Percentiles rank a stretch among this genome's conserved stretches.
Evolutionary conservation across 345 rosid species (phyloP).

Genomic region (Mallotus nudiflorus): DNA sequence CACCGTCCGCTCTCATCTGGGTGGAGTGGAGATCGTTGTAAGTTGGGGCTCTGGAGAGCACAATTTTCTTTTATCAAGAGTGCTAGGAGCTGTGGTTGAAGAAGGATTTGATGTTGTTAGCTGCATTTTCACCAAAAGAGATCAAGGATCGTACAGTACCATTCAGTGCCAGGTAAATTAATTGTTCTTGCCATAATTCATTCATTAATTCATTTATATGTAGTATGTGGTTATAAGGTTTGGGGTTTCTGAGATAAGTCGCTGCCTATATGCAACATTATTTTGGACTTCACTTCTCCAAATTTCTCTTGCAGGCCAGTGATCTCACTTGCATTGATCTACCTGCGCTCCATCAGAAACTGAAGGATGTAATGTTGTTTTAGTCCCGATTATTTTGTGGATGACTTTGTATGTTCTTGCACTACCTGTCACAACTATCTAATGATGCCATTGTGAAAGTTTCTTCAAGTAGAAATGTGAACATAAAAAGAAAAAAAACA

Average conservation of each 20-base stretch:
- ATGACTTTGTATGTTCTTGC: not conserved
- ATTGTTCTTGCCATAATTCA: not conserved
- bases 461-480: too few species aligned
- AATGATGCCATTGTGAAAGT: not conserved
- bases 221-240: too few species aligned
- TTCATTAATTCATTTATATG: not conserved
- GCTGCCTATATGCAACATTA: not conserved
- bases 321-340: slow-evolving; percentile 9
- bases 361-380: slow-evolving; percentile 17
- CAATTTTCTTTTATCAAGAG: slow-evolving; percentile 28
- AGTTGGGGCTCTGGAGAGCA: slow-evolving; percentile 30
- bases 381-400: not conserved
- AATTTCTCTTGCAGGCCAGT: slow-evolving; percentile 21
- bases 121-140: slow-evolving; percentile 24
- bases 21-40: slow-evolving; percentile 55
- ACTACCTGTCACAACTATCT: not conserved
- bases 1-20: slow-evolving; percentile 37
- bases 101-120: slow-evolving; percentile 36
- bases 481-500: too few species aligned
- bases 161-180: slow-evolving; percentile 39
- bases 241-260: not conserved
- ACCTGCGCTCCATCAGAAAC: slow-evolving; percentile 25
- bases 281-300: not conserved
- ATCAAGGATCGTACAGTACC: slow-evolving; percentile 16
- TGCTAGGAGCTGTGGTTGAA: slow-evolving; percentile 26